These are phyloP conservation scores for Hypoxylon sp. DNA, from an alignment of 2,329 filamentous ascomycete genomes.

Conservation along the genomic window DNA sequence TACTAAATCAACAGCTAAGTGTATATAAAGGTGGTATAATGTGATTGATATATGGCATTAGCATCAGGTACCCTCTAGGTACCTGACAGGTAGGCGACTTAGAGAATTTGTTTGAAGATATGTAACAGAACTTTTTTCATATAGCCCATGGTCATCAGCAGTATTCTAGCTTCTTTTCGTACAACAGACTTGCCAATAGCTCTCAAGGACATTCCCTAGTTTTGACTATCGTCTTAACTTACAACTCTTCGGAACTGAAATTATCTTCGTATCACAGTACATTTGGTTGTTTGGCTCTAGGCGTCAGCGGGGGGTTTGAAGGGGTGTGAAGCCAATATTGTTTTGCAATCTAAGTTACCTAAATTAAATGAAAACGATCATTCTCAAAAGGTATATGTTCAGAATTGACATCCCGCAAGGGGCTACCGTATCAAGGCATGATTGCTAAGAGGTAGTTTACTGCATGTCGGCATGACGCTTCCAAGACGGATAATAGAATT, in stretches of 20 bases:
- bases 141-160: constrained; percentile 12
- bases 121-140: constrained; percentile 14
- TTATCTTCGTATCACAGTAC: not conserved
- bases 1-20: constrained; percentile 12
- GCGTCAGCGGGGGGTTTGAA: not conserved
- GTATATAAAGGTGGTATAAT: constrained; percentile 24
- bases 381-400: not conserved
- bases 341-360: not conserved
- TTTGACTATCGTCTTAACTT: not conserved
- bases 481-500: not conserved
- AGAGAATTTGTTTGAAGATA: constrained; percentile 17
- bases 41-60: constrained; percentile 33
- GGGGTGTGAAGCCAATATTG: constrained; percentile 2
- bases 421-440: not conserved
- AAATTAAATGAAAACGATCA: not conserved
- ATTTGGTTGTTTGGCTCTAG: not conserved
- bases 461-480: not conserved
- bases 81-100: too few relatives aligned
- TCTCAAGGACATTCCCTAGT: not conserved
- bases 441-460: not conserved
- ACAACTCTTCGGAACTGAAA: not conserved
- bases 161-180: constrained; percentile 5
- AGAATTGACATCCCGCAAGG: not conserved
- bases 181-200: not conserved
- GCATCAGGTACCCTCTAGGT: too few relatives aligned